A percentile compares a stretch with the other conserved stretches of the same genome.
Conservation (phyloP, 2,329 filamentous ascomycete species). For the Davidsoniella neocaledoniae region DNA sequence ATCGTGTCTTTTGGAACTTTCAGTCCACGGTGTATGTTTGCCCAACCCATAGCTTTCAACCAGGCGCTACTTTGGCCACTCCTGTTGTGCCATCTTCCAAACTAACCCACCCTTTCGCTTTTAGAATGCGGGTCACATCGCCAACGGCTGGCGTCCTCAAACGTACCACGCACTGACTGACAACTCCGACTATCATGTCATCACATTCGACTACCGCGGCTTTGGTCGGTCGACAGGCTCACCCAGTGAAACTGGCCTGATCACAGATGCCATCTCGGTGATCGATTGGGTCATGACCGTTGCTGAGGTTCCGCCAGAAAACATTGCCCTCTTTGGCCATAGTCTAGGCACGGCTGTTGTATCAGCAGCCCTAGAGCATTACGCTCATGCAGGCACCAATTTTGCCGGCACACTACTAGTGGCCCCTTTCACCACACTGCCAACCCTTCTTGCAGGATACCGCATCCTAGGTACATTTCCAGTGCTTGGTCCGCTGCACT, state of each 20-base stretch:
- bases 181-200: slow-evolving; percentile 58
- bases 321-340: slow-evolving; percentile 71
- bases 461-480: slow-evolving; percentile 63
- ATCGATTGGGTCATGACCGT: slow-evolving; percentile 54
- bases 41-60: slow-evolving; percentile 17
- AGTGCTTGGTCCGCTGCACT: slow-evolving; percentile 54
- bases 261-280: slow-evolving; percentile 58
- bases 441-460: slow-evolving; percentile 59
- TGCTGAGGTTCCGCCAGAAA: slow-evolving; percentile 46
- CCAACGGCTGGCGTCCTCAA: slow-evolving; percentile 57
- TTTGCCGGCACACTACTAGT: slow-evolving; percentile 71
- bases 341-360: slow-evolving; percentile 78
- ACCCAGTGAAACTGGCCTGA: slow-evolving; percentile 66
- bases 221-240: slow-evolving; percentile 68
- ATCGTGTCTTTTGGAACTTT: background rate
- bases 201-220: slow-evolving; percentile 84
- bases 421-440: slow-evolving; percentile 60
- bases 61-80: slow-evolving; percentile 7
- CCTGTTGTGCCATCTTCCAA: slow-evolving; percentile 31
- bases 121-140: slow-evolving; percentile 73
- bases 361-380: slow-evolving; percentile 55
- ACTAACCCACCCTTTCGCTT: background rate
- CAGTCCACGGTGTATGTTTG: slow-evolving; percentile 14
- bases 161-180: slow-evolving; percentile 64
- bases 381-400: slow-evolving; percentile 40